Evolutionary conservation across 306 rosid species (phyloP), one percentile per base, ranked within the genome.

Genomic region (Lotus japonicus): DNA sequence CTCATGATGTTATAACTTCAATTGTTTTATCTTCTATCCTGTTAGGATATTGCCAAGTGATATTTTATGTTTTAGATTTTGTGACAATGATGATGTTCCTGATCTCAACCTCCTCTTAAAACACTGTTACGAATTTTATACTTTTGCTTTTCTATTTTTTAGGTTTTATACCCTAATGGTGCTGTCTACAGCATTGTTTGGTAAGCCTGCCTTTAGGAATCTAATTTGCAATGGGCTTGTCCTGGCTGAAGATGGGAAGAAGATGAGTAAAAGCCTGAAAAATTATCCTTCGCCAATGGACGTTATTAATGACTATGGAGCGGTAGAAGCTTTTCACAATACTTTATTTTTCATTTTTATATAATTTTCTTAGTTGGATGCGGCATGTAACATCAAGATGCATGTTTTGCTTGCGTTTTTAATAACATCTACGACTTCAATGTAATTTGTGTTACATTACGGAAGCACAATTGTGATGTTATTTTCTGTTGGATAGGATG

Each of bases 101-200:
- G 31, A 43, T 38, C 43, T 49, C 51, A 59, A 26, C 19, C 9
- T 36, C n/a, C 43, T 17, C 50, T 41, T 53, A 21, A 52, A 55
- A 61, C 12, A 26, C 70, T 60, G 39, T 43, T 68, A 18, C 73
- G 26, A 19, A 16, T 66, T 52, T 59, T 57, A 53, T 44, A 77
- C 52, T 68, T 66, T 57, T 18, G 36, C 58, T 60, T 67, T 79
- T 58, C 48, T 13, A 53, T 13, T 77, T 35, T 84, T 71, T 89
- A 94, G 98, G 98, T 94, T 94, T 77, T 94, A 94, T 83, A 90
- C 98, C 39, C 95, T 94, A 41, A 90, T 90, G 98, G 98, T 90
- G 79, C 80, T 94, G 67, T 73, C 97, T 74, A 90, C 97, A 58
- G 97, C 96, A 45, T 84, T 90, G 80, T 90, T 90, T 84, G 95